Conservation (phyloP, 805 yeast species). For the Starmerella geochares region DNA sequence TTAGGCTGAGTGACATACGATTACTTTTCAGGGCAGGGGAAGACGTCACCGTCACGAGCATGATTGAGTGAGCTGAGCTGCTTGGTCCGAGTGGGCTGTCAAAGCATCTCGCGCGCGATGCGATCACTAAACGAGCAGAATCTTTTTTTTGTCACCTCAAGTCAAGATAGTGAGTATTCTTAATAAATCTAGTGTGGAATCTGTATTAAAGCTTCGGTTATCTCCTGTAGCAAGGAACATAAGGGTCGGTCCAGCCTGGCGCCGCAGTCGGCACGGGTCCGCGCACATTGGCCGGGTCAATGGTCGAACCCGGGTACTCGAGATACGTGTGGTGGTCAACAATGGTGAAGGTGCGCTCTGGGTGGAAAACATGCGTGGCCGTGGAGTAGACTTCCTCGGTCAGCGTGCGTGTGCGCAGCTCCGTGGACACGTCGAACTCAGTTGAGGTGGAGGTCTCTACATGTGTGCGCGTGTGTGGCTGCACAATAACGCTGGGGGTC, state of each 20-base stretch:
- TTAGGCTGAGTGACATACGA: no score
- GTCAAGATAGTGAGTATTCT: no score
- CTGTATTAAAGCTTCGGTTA: no score
- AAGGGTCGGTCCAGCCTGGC: not conserved
- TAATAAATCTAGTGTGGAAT: no score
- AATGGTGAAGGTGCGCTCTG: slow-evolving; percentile 13
- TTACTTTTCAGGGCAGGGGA: no score
- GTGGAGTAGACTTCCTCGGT: slow-evolving; percentile 13
- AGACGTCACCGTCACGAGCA: no score
- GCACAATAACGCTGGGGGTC: slow-evolving; percentile 14
- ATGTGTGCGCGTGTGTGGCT: slow-evolving; percentile 10
- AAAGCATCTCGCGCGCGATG: no score
- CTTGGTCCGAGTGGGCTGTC: no score
- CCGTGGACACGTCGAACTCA: slow-evolving; percentile 5
- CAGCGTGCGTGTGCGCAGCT: slow-evolving; percentile 13
- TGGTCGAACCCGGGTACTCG: slow-evolving; percentile 21
- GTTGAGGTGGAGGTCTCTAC: slow-evolving; percentile 16
- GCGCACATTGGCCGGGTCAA: slow-evolving; percentile 9
- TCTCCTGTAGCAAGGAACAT: not conserved
- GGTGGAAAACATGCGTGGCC: slow-evolving; percentile 11
- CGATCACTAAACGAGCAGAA: no score
- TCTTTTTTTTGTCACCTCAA: no score
- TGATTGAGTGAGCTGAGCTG: no score
- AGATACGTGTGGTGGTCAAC: slow-evolving; percentile 13
- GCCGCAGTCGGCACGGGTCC: slow-evolving; percentile 1